phyloP scores from a whole-genome alignment of 306 rosid genomes.

The Rosa rugosa region DNA sequence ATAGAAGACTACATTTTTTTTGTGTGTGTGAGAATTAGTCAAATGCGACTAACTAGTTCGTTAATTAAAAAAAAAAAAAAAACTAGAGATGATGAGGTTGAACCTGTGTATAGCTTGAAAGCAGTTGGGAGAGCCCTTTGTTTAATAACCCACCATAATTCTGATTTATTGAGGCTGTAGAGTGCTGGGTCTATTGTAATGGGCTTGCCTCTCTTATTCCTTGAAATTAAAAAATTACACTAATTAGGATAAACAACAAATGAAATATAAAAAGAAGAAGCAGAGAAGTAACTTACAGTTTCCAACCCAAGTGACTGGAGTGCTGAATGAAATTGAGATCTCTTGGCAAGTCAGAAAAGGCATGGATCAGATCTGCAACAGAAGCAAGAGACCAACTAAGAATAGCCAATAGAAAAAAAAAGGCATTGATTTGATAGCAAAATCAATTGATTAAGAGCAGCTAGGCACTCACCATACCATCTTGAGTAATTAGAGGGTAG shows the following conservation, averaged over 20 bases:
- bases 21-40: background rate
- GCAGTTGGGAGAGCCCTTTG: constrained; percentile 80
- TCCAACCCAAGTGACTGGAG: constrained; percentile 87
- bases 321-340: constrained; percentile 83
- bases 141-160: constrained; percentile 82
- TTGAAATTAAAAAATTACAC: background rate
- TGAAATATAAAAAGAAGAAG: background rate
- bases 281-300: constrained; percentile 37
- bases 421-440: background rate
- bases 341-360: constrained; percentile 74
- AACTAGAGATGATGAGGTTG: constrained; percentile 9
- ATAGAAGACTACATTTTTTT: background rate
- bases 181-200: constrained; percentile 83
- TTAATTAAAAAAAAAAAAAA: background rate
- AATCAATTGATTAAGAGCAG: background rate
- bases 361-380: constrained; percentile 71
- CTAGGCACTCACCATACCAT: constrained; percentile 93
- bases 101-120: constrained; percentile 95
- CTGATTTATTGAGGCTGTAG: constrained; percentile 75
- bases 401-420: background rate
- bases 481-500: constrained; percentile 88
- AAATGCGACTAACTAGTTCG: background rate
- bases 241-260: constrained; percentile 10
- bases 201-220: constrained; percentile 91
- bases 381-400: background rate